Percentiles rank a stretch among this genome's conserved stretches.
Evolutionary conservation across 257 asterid species (phyloP).

Genomic region (Nicotiana tabacum): DNA sequence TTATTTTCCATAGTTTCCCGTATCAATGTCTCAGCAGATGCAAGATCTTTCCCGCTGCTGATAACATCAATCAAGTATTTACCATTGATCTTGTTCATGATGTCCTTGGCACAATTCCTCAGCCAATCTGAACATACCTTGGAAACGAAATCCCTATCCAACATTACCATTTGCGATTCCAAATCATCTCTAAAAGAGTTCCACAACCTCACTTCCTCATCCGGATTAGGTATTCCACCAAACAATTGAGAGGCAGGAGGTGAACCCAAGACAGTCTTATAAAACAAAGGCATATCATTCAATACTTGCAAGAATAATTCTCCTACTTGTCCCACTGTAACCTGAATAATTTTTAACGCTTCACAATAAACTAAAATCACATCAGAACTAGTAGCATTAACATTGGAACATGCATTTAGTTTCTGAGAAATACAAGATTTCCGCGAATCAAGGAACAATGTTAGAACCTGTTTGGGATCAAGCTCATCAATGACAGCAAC

Average conservation of each 20-base stretch:
- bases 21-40: slow-evolving; percentile 82
- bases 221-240: slow-evolving; percentile 96
- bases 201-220: slow-evolving; percentile 91
- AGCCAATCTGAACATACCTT: slow-evolving; percentile 90
- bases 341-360: slow-evolving; percentile 79
- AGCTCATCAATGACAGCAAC: slow-evolving; percentile 82
- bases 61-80: slow-evolving; percentile 77
- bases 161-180: slow-evolving; percentile 67
- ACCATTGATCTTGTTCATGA: slow-evolving; percentile 66
- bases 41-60: slow-evolving; percentile 80
- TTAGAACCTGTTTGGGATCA: slow-evolving; percentile 71
- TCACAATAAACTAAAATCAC: slow-evolving; percentile 80
- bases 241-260: slow-evolving; percentile 99
- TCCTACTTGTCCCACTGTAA: slow-evolving; percentile 90
- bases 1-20: slow-evolving; percentile 91
- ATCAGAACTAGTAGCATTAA: slow-evolving; percentile 54
- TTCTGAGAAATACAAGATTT: slow-evolving; percentile 70
- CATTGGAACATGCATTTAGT: slow-evolving; percentile 64
- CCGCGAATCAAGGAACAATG: slow-evolving; percentile 74
- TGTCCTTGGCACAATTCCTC: slow-evolving; percentile 87
- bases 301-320: slow-evolving; percentile 86
- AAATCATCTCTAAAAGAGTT: slow-evolving; percentile 71
- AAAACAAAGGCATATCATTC: slow-evolving; percentile 90
- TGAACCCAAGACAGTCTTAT: slow-evolving; percentile 69
- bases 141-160: slow-evolving; percentile 65